A percentile compares a stretch with the other conserved stretches of the same genome.
phyloP scores from a whole-genome alignment of 257 asterid species.

The Rauvolfia tetraphylla region DNA sequence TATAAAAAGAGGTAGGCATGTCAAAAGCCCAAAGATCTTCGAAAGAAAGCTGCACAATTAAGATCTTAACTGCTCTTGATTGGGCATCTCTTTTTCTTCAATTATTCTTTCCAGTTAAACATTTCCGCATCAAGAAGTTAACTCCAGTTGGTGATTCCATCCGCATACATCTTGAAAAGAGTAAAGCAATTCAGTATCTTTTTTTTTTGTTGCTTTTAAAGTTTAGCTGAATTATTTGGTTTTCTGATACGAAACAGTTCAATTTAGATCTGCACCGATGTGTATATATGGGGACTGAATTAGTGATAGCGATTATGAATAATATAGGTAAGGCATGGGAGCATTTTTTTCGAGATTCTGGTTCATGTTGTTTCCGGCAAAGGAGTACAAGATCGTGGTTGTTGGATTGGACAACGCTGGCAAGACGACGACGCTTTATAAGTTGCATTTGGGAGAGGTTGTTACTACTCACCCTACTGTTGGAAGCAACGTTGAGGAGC shows the following conservation, averaged over 20 bases:
- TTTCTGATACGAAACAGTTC: background rate
- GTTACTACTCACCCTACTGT: constrained; percentile 98
- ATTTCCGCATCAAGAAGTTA: background rate
- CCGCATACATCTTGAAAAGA: background rate
- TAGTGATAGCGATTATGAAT: background rate
- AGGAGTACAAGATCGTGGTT: constrained; percentile 97
- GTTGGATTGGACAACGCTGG: constrained; percentile 98
- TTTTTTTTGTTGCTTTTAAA: background rate
- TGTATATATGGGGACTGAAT: background rate
- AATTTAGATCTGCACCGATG: background rate
- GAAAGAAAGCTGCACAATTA: background rate
- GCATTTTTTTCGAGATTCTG: constrained; percentile 82
- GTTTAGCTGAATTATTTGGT: background rate
- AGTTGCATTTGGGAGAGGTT: constrained; percentile 72
- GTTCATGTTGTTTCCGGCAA: constrained; percentile 94
- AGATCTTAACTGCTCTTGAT: constrained; percentile 1
- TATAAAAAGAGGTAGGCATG: too few relatives aligned
- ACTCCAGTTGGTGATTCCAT: background rate
- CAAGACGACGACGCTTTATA: constrained; percentile 95
- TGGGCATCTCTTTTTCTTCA: constrained; percentile 4
- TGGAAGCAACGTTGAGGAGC: constrained; percentile 97
- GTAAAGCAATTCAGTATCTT: background rate
- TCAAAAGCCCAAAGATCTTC: background rate
- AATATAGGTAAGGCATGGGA: constrained; percentile 51
- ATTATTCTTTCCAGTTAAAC: background rate